phyloP scores from a whole-genome alignment of 2,329 filamentous ascomycete genomes.

The Stylonectria norvegica region DNA sequence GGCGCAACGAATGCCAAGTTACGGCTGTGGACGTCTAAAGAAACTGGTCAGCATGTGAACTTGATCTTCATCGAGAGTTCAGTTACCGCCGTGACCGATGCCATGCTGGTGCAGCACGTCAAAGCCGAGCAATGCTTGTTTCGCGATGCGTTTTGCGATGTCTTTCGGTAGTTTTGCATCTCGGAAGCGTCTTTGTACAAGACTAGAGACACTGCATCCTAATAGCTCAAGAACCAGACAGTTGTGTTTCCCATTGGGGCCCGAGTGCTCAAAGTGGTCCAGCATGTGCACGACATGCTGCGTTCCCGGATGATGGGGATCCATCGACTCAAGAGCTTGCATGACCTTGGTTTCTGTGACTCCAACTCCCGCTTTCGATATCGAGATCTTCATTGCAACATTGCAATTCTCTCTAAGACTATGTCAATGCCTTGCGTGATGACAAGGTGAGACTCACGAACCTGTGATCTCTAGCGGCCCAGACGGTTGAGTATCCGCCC shows the following conservation, averaged over 20 bases:
- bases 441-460: conserved; percentile 3
- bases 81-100: conserved; percentile 21
- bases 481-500: conserved; percentile 43
- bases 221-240: conserved; percentile 12
- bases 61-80: neutral
- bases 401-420: conserved; percentile 5
- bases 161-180: conserved; percentile 8
- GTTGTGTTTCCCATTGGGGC: conserved; percentile 11
- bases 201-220: conserved; percentile 7
- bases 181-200: conserved; percentile 2
- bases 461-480: conserved; percentile 37
- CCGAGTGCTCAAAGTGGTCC: conserved; percentile 8
- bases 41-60: neutral
- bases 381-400: conserved; percentile 15
- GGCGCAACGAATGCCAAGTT: conserved; percentile 15
- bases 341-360: conserved; percentile 2
- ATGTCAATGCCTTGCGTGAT: neutral
- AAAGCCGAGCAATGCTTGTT: conserved; percentile 13
- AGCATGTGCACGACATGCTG: conserved; percentile 3
- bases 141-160: conserved; percentile 10
- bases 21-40: conserved; percentile 16
- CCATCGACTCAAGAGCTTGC: neutral
- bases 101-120: conserved; percentile 9
- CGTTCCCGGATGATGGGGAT: neutral
- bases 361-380: neutral